Evolutionary conservation across 2,329 filamentous ascomycete genomes (phyloP), one percentile per base, ranked within the genome.

Genomic region (Fusarium buxicola): DNA sequence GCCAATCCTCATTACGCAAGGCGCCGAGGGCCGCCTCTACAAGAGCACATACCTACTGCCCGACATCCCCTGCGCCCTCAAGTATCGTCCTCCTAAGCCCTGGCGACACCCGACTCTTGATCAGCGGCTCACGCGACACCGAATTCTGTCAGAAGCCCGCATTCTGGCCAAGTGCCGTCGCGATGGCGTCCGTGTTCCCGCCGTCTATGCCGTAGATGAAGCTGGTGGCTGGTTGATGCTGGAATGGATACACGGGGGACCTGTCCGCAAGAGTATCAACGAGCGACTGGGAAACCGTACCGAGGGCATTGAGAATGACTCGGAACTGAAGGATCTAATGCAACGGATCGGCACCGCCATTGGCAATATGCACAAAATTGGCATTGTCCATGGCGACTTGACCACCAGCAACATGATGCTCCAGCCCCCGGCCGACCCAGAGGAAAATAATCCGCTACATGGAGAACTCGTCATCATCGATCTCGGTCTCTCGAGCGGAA

Each of bases 361-460:
- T 13, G 93, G 91, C 8, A 83, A 76, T 51, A 80, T 99, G 81
- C 95, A 99, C 81, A 85, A 84, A 51, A 84, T 88, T n/a, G 94
- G 94, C 13, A 86, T 98, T 53, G 88, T 97, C 57, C 95, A 99
- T 79, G 95, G 95, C 35, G 95, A 99, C 79, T 78, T 99, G 78
- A 99, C 95, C 59, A 99, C 94, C 63, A 97, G 94, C 78, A 99
- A 99, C 78, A 84, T 99, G 80, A 97, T 99, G 89, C 74, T 98
- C 66, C 81, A 82, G 12, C 72, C 71, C 16, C 47, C 67, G n/a
- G 69, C 65, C 11, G 65, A 47, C 7, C 50, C 65, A 6, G 64
- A 68, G 8, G 64, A 68, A 25, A 51, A 63, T 10, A 68, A 61
- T 16, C 57, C 69, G 2, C 71, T 89, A 54, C 82, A 86, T 2